Conservation (phyloP, 1,284 basidiomycete genomes). For the Naganishia albida region DNA sequence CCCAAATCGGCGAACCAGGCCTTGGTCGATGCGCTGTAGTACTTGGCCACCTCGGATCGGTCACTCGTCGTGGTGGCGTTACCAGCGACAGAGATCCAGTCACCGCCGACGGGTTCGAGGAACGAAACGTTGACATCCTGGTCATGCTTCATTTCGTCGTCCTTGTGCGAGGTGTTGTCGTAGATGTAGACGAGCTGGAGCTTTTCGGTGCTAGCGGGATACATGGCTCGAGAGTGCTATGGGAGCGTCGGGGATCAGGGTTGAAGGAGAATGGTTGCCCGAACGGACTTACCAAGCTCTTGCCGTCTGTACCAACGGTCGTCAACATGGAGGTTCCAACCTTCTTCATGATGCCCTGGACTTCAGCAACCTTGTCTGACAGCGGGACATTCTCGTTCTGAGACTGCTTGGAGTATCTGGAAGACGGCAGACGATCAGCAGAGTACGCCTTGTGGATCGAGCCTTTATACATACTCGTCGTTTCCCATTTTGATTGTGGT, state of each 20-base stretch:
- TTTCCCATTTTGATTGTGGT: constrained; percentile 33
- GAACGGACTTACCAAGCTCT: constrained; percentile 28
- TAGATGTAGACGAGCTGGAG: constrained; percentile 33
- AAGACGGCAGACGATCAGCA: neutral
- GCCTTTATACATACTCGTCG: constrained; percentile 29
- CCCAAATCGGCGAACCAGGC: constrained; percentile 86
- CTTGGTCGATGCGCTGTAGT: constrained; percentile 66
- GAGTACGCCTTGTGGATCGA: neutral
- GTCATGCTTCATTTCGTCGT: constrained; percentile 74
- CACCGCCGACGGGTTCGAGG: constrained; percentile 69
- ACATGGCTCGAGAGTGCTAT: constrained; percentile 35
- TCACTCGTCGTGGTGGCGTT: constrained; percentile 64
- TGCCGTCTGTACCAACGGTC: constrained; percentile 34
- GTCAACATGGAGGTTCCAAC: constrained; percentile 36
- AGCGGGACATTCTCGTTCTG: constrained; percentile 30
- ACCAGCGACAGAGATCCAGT: constrained; percentile 83
- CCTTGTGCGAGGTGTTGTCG: constrained; percentile 74
- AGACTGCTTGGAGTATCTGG: constrained; percentile 32
- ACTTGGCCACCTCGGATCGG: constrained; percentile 65
- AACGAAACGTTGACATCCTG: constrained; percentile 77
- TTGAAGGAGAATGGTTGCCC: no score
- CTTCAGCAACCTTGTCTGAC: constrained; percentile 30
- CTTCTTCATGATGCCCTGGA: constrained; percentile 34
- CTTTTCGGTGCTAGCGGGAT: constrained; percentile 29
- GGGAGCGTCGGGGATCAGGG: neutral